Base-by-base conservation (phyloP, 2,329 filamentous ascomycete genomes). In the Penicillium sp. region DNA sequence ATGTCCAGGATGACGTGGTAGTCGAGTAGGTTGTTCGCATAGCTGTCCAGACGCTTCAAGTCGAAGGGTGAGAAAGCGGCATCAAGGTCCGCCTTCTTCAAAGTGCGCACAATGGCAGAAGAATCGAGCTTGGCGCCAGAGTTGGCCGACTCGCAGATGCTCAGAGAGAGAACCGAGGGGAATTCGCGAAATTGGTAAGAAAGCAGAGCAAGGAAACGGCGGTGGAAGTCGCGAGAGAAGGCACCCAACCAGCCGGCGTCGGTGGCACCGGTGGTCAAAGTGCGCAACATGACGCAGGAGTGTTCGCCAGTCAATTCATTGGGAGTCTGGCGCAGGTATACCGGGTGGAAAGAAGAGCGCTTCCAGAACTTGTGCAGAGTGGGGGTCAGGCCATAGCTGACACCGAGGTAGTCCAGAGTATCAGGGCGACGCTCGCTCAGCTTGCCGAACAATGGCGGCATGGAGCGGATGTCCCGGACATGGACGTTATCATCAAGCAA, bases 231-330 rank as follows among this genome's bases (percentile, higher is more conserved):
- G 62, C 90, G 86, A 4, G 94, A 86, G 72, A 96, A 99, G 2
- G 92, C 92, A 15, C 91, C 91, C 0, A 98, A 87, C 95, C 95
- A 98, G 69, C 86, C 87, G 58, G 82, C 82, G 67, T 96, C 92
- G 43, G 87, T 88, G 31, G 78, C 74, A 28, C 80, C 79, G 0
- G 78, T 77, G 53, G 81, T 76, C 2, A 99, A 83, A 1, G 92
- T 90, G 58, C 92, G 87, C 51, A 99, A 84, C 96, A 99, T 99
- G 31, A 99, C 94, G 73, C 92, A 97, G 0, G 95, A 96, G 75
- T 99, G 95, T 77, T 99, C 95, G 57, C 95, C 95, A 0, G 96
- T 99, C 48, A 99, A 83, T 58, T 98, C 95, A 73, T 98, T 99
- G 54, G 95, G 84, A 2, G 96, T 99, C 79, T 99, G 95, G 37